Percentiles rank a stretch among this genome's conserved stretches.
phyloP scores from a whole-genome alignment of 805 yeast genomes.

The Ogataea pini region DNA sequence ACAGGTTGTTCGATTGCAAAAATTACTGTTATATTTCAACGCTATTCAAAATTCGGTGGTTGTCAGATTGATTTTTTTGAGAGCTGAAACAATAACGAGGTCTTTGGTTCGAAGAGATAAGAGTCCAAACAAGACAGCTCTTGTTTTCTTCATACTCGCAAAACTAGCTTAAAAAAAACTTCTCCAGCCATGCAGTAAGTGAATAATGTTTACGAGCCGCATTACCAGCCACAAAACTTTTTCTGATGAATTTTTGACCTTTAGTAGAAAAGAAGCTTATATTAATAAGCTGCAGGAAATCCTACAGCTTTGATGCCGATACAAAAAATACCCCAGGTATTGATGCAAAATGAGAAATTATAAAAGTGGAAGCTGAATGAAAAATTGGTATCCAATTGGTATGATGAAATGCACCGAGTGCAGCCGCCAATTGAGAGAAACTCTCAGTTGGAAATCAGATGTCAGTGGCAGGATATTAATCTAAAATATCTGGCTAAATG shows the following conservation, averaged over 20 bases:
- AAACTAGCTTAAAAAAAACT: not conserved
- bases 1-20: too few species aligned
- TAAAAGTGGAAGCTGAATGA: not conserved
- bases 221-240: too few species aligned
- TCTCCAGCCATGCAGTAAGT: not conserved
- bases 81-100: too few species aligned
- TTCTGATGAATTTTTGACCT: not conserved
- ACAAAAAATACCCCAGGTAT: constrained; percentile 16
- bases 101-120: too few species aligned
- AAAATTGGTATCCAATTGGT: constrained; percentile 15
- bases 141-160: too few species aligned
- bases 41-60: too few species aligned
- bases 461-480: constrained; percentile 2
- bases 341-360: constrained; percentile 13
- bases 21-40: not conserved
- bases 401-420: constrained; percentile 2
- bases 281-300: constrained; percentile 11
- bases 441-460: constrained; percentile 1
- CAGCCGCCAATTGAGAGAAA: not conserved
- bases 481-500: constrained; percentile 5
- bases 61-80: too few species aligned
- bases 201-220: too few species aligned
- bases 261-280: constrained; percentile 1
- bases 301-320: constrained; percentile 21
- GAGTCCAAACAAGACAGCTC: too few species aligned